phyloP scores from a whole-genome alignment of 75 land plant genomes.

The Sequoiadendron giganteum region DNA sequence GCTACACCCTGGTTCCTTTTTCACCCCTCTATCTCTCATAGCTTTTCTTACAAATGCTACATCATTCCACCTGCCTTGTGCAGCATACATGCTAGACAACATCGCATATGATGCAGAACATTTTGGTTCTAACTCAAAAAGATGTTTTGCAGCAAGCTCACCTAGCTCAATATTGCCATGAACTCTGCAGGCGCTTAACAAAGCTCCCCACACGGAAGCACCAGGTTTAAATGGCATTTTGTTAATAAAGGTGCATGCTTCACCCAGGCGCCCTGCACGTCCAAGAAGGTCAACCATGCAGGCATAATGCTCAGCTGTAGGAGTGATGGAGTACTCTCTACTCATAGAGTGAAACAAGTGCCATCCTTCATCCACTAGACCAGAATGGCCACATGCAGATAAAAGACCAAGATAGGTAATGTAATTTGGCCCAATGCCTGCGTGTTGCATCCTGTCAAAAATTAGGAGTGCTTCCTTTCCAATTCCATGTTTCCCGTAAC shows the following conservation, averaged over 20 bases:
- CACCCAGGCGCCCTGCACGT: constrained; percentile 17
- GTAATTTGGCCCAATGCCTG: constrained; percentile 21
- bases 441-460: constrained; percentile 16
- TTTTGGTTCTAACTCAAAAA: constrained; percentile 15
- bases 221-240: constrained; percentile 21
- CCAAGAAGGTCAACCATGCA: constrained; percentile 32
- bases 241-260: constrained; percentile 14
- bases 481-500: constrained; percentile 20
- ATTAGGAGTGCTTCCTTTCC: constrained; percentile 17
- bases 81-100: constrained; percentile 23
- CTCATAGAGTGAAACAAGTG: constrained; percentile 17
- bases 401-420: constrained; percentile 16
- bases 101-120: constrained; percentile 13
- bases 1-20: constrained; percentile 8
- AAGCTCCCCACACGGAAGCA: constrained; percentile 10
- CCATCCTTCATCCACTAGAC: constrained; percentile 24
- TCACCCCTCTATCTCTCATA: neutral
- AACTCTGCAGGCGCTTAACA: constrained; percentile 22
- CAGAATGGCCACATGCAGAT: constrained; percentile 19
- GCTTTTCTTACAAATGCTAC: neutral
- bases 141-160: constrained; percentile 14
- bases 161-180: constrained; percentile 18
- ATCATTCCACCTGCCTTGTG: constrained; percentile 10
- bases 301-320: constrained; percentile 19
- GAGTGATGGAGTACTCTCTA: constrained; percentile 15